A percentile compares a stretch with the other conserved stretches of the same genome.
phyloP scores from a whole-genome alignment of 768 basidiomycete species.

The Suillus americanus region DNA sequence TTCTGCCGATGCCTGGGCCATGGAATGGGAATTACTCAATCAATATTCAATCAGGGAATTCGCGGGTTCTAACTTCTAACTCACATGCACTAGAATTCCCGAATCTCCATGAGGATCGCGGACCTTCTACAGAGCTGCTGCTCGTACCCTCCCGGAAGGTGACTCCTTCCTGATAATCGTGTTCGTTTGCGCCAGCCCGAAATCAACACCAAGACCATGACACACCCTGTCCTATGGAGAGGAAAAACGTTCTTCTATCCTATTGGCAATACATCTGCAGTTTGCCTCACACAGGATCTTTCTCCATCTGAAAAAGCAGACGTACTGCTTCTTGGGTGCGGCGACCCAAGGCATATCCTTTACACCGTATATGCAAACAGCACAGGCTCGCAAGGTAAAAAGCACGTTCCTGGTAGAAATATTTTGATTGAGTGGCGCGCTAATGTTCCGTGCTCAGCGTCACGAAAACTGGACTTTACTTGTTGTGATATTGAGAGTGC shows the following conservation, averaged over 20 bases:
- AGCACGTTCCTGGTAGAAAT: not conserved
- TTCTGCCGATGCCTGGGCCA: no score
- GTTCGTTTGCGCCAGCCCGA: not conserved
- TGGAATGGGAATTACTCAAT: no score
- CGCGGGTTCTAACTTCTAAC: no score
- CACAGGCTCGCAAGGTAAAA: not conserved
- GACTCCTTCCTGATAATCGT: not conserved
- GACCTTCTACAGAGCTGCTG: not conserved
- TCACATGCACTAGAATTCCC: no score
- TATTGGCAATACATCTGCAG: constrained; percentile 57
- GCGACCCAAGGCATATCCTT: constrained; percentile 54
- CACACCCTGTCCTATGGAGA: constrained; percentile 44
- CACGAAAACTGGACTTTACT: constrained; percentile 27
- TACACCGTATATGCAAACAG: constrained; percentile 40
- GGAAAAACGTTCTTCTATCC: constrained; percentile 53
- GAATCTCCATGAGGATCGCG: not conserved
- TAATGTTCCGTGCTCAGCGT: constrained; percentile 13
- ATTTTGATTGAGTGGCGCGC: not conserved
- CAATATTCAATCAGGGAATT: no score
- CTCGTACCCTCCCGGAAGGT: not conserved
- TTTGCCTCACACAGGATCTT: constrained; percentile 47
- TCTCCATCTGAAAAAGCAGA: constrained; percentile 46
- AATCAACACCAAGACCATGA: constrained; percentile 30
- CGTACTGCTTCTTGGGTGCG: constrained; percentile 56
- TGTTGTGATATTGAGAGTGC: constrained; percentile 31